Evolutionary conservation across 2,329 filamentous ascomycete genomes (phyloP).

Genomic region (Chrysosphaeria jannelii): DNA sequence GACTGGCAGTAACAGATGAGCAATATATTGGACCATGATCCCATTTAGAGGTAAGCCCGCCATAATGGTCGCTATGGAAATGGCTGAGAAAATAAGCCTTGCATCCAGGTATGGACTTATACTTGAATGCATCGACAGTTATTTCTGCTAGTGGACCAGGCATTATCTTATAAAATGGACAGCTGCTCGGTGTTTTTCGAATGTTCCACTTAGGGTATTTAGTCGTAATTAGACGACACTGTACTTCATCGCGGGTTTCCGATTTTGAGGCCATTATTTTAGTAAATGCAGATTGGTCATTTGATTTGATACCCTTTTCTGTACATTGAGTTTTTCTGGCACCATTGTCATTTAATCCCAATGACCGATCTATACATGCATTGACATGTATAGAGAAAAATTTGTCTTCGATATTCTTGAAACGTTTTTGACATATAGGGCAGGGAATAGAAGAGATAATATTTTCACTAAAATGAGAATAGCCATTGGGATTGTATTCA

Average conservation of each 20-base stretch:
- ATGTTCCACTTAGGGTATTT: too few relatives aligned
- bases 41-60: constrained; percentile 71
- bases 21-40: constrained; percentile 87
- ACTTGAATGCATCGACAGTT: constrained; percentile 85
- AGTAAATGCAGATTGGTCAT: constrained; percentile 41
- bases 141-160: constrained; percentile 47
- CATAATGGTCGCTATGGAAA: constrained; percentile 94
- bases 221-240: too few relatives aligned
- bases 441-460: too few relatives aligned
- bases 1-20: constrained; percentile 68
- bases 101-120: constrained; percentile 75
- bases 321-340: neutral
- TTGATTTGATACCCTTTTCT: neutral
- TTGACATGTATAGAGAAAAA: constrained; percentile 55
- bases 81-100: constrained; percentile 91
- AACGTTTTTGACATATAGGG: too few relatives aligned
- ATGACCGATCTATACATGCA: constrained; percentile 53
- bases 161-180: constrained; percentile 96
- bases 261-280: too few relatives aligned
- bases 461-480: constrained; percentile 55
- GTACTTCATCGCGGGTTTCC: too few relatives aligned
- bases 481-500: constrained; percentile 6
- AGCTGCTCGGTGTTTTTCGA: constrained; percentile 77
- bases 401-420: constrained; percentile 21
- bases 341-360: neutral